Percentiles rank a stretch among this genome's conserved stretches.
phyloP scores from a whole-genome alignment of 768 basidiomycete species.

The Roridomyces roridus region DNA sequence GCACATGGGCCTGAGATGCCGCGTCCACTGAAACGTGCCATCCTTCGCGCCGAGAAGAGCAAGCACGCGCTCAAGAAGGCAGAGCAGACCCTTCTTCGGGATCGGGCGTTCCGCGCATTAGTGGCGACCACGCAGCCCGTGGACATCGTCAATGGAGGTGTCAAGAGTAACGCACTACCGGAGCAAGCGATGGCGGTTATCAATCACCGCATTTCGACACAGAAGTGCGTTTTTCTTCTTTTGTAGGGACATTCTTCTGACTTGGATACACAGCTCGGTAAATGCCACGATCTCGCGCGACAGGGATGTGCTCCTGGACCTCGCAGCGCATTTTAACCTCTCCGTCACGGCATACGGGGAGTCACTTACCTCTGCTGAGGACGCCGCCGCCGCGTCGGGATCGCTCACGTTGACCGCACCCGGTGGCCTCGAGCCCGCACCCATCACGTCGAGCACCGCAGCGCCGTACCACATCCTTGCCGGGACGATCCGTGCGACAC shows the following conservation, averaged over 20 bases:
- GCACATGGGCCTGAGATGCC: constrained; percentile 52
- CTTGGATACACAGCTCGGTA: constrained; percentile 34
- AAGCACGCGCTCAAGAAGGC: constrained; percentile 45
- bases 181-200: constrained; percentile 53
- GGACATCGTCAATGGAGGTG: constrained; percentile 48
- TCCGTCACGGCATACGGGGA: constrained; percentile 45
- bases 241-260: neutral
- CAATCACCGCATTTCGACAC: constrained; percentile 55
- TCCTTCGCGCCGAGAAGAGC: constrained; percentile 37
- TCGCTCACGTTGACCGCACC: constrained; percentile 42
- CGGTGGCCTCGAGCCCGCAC: constrained; percentile 51
- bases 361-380: constrained; percentile 23
- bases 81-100: constrained; percentile 38
- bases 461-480: constrained; percentile 39
- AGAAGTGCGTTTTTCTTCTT: constrained; percentile 32
- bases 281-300: constrained; percentile 35
- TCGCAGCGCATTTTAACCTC: constrained; percentile 43
- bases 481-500: constrained; percentile 46
- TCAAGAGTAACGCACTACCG: constrained; percentile 61
- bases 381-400: constrained; percentile 28
- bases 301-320: constrained; percentile 31
- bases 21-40: constrained; percentile 33
- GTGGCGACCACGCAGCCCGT: constrained; percentile 61
- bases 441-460: constrained; percentile 38
- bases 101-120: constrained; percentile 32